Evolutionary conservation across 2,329 filamentous ascomycete genomes (phyloP).

Genomic region (Penicillium brasilianum): DNA sequence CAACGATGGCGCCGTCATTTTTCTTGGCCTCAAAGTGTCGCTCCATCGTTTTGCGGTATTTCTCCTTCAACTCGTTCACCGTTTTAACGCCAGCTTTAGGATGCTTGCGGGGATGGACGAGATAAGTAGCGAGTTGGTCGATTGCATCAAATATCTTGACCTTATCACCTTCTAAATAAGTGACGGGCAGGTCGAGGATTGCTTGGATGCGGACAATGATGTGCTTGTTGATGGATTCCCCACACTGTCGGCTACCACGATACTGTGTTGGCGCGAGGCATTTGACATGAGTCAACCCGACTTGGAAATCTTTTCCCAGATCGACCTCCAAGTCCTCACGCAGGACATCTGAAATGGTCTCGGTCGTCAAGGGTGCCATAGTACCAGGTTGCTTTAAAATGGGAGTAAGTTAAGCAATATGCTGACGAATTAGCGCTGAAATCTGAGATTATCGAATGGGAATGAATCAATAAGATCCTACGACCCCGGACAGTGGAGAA

Average conservation of each 20-base stretch:
- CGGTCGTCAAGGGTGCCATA: background rate
- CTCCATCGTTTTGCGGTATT: background rate
- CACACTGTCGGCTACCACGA: background rate
- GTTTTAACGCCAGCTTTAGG: background rate
- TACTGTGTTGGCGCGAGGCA: background rate
- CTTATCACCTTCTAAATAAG: background rate
- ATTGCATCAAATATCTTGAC: background rate
- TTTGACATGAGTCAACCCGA: background rate
- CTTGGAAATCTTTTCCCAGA: background rate
- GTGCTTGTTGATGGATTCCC: background rate
- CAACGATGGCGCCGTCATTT: background rate
- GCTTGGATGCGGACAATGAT: background rate
- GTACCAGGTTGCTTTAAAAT: background rate
- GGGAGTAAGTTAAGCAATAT: background rate
- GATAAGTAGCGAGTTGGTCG: background rate
- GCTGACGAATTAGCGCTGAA: background rate
- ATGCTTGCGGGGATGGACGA: background rate
- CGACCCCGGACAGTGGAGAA: background rate
- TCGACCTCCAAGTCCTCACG: background rate
- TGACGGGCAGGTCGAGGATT: background rate
- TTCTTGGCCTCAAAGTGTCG: background rate
- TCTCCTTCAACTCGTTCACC: background rate
- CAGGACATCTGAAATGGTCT: background rate
- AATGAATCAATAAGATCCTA: background rate
- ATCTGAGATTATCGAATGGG: background rate